These are phyloP conservation scores for Penicillium sp. DNA, from an alignment of 2,329 filamentous ascomycete species.

Conservation along the genomic window DNA sequence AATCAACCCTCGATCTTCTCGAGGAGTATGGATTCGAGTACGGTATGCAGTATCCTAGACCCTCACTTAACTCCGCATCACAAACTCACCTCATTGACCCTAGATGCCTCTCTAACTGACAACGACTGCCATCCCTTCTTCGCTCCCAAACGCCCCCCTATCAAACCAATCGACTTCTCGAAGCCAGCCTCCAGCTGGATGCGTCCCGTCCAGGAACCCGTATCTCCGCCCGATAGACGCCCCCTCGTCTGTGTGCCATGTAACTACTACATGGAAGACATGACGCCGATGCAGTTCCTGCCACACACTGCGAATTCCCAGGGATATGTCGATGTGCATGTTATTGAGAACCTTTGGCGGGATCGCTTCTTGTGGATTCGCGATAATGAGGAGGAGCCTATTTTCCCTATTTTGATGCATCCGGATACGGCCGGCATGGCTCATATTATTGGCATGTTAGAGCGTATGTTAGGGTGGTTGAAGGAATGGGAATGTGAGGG, in stretches of 20 bases:
- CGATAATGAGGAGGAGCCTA: conserved; percentile 40
- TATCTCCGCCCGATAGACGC: conserved; percentile 19
- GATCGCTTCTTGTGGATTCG: conserved; percentile 60
- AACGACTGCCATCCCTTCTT: conserved; percentile 46
- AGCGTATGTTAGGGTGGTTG: conserved; percentile 54
- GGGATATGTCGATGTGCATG: conserved; percentile 58
- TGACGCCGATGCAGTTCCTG: conserved; percentile 48
- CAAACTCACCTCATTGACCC: not conserved
- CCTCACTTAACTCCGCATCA: not conserved
- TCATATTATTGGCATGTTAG: conserved; percentile 60
- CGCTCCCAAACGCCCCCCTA: conserved; percentile 35
- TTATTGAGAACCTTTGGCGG: conserved; percentile 62
- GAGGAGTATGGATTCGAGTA: conserved; percentile 46
- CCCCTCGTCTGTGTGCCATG: conserved; percentile 45
- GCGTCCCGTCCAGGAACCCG: conserved; percentile 37
- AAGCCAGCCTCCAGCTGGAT: conserved; percentile 45
- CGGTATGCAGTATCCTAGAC: conserved; percentile 21
- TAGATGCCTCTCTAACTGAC: conserved; percentile 44
- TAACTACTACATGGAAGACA: conserved; percentile 50
- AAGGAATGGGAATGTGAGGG: conserved; percentile 34
- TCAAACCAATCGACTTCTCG: conserved; percentile 45
- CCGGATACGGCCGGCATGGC: conserved; percentile 62
- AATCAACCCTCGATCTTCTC: conserved; percentile 41
- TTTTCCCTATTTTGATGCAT: conserved; percentile 57
- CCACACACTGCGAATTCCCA: conserved; percentile 51